Evolutionary conservation across 2,329 filamentous ascomycete genomes (phyloP), one percentile per base, ranked within the genome.

Genomic region (Trichophyton mentagrophytes): DNA sequence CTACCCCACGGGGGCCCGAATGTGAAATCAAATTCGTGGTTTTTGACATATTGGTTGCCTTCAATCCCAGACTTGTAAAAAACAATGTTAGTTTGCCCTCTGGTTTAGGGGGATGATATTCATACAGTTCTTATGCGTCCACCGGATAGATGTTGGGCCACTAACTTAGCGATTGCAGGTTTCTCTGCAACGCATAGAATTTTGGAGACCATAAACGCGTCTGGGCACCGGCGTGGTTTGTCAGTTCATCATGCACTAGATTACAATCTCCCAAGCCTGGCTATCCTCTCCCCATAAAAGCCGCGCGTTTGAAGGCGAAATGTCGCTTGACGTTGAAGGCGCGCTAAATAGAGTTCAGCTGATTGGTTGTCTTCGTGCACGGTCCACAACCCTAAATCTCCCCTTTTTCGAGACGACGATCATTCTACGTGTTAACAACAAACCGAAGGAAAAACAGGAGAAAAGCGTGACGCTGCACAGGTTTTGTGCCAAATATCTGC

Each of bases 91-190:
- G 46, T 13, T 47, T 20, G 49, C 25, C 17, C 15, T 27, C 15
- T n/a, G 11, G 13, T 9, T 30, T 59, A 17, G 38, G 7, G n/a
- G 47, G 22, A 22, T 8, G 25, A 13, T 15, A 30, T 30, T 76
- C 85, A 73, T 74, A 95, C 90, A 60, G 83, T 85, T 71, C 83
- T 82, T 62, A 85, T 79, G 17, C 78, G 77, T 56, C 89, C 89
- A 57, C 93, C 92, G 36, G 88, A 88, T 30, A 99, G 81, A 78
- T 97, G 92, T 61, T 85, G 83, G 44, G 93, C 89, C 57, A 99
- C 92, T 42, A 92, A 90, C 75, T 93, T 96, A 61, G 93, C 90
- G 64, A 99, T 96, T 47, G 92, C 95, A 40, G 90, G 90, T 80
- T 99, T 91, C 74, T 91, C 87, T 63, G 87, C 88, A 66, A 91